Base-by-base conservation (phyloP, 2,329 filamentous ascomycete genomes). In the Verticillium dahliae region DNA sequence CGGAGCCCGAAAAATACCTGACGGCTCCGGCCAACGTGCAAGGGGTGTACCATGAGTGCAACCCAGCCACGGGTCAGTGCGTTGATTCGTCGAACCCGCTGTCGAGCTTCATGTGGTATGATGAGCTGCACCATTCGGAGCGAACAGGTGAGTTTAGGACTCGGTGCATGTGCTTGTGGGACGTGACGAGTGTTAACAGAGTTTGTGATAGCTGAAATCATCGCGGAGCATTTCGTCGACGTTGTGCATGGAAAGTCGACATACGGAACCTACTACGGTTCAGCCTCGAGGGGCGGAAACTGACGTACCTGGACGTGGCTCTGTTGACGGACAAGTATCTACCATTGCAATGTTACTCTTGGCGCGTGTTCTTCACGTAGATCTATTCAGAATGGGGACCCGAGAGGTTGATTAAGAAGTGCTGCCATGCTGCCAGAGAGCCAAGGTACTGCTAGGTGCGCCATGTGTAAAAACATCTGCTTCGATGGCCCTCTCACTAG, bases 81-180 rank as follows among this genome's bases (percentile, higher is more conserved):
- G 69, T 69, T 4, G 62, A 75, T 61, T 74, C 76, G 41, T 65
- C 73, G 14, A 61, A 78, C 3, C 76, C 78, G 38, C 72, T 78
- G 38, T 83, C 89, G 66, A 86, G 83, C 56, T 93, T 84, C 70
- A 66, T 91, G 71, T 93, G 90, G 88, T 82, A 81, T 67, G 90
- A 94, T 73, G 83, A 87, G 69, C 72, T 93, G 69, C 90, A 94
- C 75, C 89, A 89, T 0, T 87, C 85, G 35, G 81, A 86, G 73
- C 83, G 85, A 73, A 82, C 87, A 7, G 81, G 85, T 73, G 75
- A 82, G 68, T 76, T 81, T n/a, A n/a, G 37, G 27, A n/a, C 22
- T n/a, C 5, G 52, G 11, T 15, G 31, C 13, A 15, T 3, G 13
- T 7, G 55, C 41, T 54, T 50, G 57, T 63, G 35, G 64, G 59